Conservation (phyloP, 2,329 filamentous ascomycete species). For the Clarireedia sp. region DNA sequence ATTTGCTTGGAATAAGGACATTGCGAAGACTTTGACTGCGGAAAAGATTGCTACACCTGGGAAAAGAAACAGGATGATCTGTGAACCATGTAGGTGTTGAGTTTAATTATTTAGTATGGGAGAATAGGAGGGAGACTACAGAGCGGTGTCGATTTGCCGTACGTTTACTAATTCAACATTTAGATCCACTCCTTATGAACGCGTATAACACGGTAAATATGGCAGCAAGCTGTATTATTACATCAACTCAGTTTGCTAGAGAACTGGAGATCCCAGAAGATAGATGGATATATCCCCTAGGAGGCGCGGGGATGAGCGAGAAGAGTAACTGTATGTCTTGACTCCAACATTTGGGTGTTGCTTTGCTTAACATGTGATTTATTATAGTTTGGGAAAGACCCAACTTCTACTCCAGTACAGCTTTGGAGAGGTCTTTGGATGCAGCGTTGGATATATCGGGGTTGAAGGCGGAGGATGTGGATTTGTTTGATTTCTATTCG, state of each 20-base stretch:
- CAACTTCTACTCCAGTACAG: conserved; percentile 49
- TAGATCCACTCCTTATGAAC: conserved; percentile 63
- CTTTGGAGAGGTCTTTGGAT: conserved; percentile 50
- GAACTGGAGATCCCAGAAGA: conserved; percentile 45
- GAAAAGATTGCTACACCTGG: conserved; percentile 45
- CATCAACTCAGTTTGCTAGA: conserved; percentile 45
- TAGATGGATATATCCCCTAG: conserved; percentile 57
- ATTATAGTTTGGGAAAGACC: conserved; percentile 52
- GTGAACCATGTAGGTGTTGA: conserved; percentile 49
- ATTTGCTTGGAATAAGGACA: conserved; percentile 49
- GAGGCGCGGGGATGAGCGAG: conserved; percentile 55
- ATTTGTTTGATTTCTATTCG: conserved; percentile 58
- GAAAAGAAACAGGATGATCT: conserved; percentile 58
- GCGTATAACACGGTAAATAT: conserved; percentile 64
- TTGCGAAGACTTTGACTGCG: conserved; percentile 33
- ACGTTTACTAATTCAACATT: no score
- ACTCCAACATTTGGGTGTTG: background rate
- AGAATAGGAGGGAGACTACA: no score
- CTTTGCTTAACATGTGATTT: background rate
- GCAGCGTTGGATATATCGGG: conserved; percentile 41
- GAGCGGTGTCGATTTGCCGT: no score
- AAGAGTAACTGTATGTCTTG: conserved; percentile 39
- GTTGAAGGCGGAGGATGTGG: conserved; percentile 43
- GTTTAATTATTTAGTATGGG: background rate
- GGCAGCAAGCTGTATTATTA: conserved; percentile 52